phyloP scores from a whole-genome alignment of 768 basidiomycete species.

The Suillus hirtellus region DNA sequence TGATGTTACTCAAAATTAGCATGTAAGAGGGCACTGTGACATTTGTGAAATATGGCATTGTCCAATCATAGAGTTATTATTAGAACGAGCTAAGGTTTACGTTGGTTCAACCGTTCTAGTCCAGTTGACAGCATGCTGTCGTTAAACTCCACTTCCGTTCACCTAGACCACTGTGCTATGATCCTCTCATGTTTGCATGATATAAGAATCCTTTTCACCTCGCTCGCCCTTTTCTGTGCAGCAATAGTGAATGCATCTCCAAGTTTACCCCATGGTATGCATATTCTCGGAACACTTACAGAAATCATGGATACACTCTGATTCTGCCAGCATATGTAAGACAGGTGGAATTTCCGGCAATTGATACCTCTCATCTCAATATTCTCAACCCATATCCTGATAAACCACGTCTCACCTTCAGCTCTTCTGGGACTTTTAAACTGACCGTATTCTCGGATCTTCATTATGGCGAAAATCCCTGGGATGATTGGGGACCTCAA shows the following conservation, averaged over 20 bases:
- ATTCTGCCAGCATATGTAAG: not conserved
- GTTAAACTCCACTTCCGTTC: too few species aligned
- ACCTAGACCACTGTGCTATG: not conserved
- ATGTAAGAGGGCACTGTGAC: too few species aligned
- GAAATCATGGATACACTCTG: not conserved
- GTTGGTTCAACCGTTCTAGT: too few species aligned
- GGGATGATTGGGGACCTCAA: conserved; percentile 64
- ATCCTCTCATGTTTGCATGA: not conserved
- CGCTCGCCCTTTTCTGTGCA: not conserved
- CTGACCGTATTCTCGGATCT: conserved; percentile 74
- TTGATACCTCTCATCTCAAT: not conserved
- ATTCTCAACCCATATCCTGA: conserved; percentile 42
- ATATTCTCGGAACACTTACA: not conserved
- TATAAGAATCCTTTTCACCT: not conserved
- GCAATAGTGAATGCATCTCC: not conserved
- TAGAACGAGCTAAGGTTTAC: too few species aligned
- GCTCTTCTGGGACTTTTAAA: conserved; percentile 63
- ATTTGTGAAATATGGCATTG: too few species aligned
- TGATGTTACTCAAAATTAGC: too few species aligned
- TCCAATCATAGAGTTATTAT: too few species aligned
- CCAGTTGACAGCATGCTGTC: too few species aligned
- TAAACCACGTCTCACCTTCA: conserved; percentile 57
- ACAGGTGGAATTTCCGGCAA: not conserved
- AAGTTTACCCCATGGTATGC: not conserved
- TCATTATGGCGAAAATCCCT: conserved; percentile 76